These are phyloP conservation scores for Saccharomyces jurei DNA, from an alignment of 805 yeast species.

Conservation along the genomic window DNA sequence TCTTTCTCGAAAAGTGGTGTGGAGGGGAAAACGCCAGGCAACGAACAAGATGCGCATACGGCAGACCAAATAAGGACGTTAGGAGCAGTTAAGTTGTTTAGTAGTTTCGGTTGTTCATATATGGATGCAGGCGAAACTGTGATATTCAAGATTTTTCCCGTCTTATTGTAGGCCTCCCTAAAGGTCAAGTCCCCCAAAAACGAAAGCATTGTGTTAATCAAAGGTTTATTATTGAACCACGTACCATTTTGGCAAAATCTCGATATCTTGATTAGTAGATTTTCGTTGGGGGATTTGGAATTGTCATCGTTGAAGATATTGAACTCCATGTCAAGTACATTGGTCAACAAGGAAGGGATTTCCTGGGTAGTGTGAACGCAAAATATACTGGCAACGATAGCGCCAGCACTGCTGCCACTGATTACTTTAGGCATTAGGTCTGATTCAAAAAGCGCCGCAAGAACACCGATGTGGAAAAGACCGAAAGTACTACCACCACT, in stretches of 20 bases:
- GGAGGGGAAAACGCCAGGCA: constrained; percentile 87
- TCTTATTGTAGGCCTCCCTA: constrained; percentile 87
- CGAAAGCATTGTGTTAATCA: constrained; percentile 64
- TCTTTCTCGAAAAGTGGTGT: constrained; percentile 79
- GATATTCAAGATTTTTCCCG: constrained; percentile 86
- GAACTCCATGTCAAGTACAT: constrained; percentile 38
- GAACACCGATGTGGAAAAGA: constrained; percentile 83
- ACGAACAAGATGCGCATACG: constrained; percentile 87
- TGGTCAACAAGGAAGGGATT: constrained; percentile 43
- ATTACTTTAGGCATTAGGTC: constrained; percentile 77
- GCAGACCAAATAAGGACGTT: constrained; percentile 81
- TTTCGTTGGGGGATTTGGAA: constrained; percentile 42
- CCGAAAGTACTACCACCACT: constrained; percentile 97
- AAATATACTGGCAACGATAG: constrained; percentile 82
- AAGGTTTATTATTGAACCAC: constrained; percentile 70
- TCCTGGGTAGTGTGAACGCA: constrained; percentile 77
- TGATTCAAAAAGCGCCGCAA: constrained; percentile 66
- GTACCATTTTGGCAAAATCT: constrained; percentile 76
- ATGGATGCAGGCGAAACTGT: constrained; percentile 88
- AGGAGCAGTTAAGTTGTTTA: constrained; percentile 75
- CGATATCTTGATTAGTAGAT: constrained; percentile 43
- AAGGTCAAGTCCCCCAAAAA: constrained; percentile 87
- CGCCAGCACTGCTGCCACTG: constrained; percentile 94
- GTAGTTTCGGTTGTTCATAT: constrained; percentile 81
- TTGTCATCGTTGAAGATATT: constrained; percentile 52